Evolutionary conservation across 805 yeast genomes (phyloP).

Genomic region (Metschnikowia aberdeeniae): DNA sequence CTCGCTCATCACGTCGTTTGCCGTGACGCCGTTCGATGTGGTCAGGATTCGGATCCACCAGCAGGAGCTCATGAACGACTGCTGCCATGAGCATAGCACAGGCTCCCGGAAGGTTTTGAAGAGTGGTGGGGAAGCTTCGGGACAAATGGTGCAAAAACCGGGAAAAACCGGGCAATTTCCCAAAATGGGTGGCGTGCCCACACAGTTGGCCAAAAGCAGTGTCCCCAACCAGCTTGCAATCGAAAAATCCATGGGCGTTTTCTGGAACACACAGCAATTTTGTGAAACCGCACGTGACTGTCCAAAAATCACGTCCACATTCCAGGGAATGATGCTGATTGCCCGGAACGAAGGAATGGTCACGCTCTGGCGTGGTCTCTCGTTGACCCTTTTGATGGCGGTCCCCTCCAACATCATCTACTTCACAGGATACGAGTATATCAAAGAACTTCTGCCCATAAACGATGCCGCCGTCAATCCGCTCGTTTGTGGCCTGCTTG

Average conservation of each 20-base stretch:
- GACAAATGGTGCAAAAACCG: constrained; percentile 18
- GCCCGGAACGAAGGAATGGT: constrained; percentile 66
- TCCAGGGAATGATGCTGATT: constrained; percentile 67
- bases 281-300: constrained; percentile 40
- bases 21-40: constrained; percentile 80
- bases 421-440: constrained; percentile 87
- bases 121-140: not conserved
- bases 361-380: constrained; percentile 86
- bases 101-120: not conserved
- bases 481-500: constrained; percentile 76
- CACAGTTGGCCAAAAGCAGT: too few relatives aligned
- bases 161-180: too few relatives aligned
- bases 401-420: constrained; percentile 91
- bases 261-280: constrained; percentile 33
- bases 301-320: constrained; percentile 59
- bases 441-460: constrained; percentile 64
- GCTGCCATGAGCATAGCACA: not conserved
- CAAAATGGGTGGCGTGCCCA: too few relatives aligned
- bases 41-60: constrained; percentile 74
- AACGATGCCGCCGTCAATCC: constrained; percentile 60
- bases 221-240: not conserved
- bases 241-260: constrained; percentile 22
- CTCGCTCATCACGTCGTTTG: constrained; percentile 64
- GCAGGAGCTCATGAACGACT: constrained; percentile 51
- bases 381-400: constrained; percentile 80